Base-by-base conservation (phyloP, 163 green algal species). In the Coccomyxa subellipsoidea region DNA sequence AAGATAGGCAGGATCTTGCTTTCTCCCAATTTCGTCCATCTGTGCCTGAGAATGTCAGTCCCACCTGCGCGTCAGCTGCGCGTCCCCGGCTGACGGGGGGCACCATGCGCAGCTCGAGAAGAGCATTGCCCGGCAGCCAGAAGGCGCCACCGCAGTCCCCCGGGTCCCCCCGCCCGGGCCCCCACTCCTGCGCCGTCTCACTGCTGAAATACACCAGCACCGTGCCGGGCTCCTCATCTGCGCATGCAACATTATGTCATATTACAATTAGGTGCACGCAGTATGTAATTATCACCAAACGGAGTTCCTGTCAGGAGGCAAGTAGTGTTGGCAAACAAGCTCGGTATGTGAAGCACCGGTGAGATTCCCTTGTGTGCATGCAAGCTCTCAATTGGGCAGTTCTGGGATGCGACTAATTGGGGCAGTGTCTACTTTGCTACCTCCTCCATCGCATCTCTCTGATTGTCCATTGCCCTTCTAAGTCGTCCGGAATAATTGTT, bases 21-120 rank as follows among this genome's bases (percentile, higher is more conserved):
- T 78, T 40, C 35, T 8, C 27, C n/a, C 40, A 53, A 53, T 39
- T 8, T 12, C 27, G 27, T 78, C 8, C 8, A 53, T 15, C 31
- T 40, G 35, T 54, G n/a, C 8, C 35, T n/a, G n/a, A 78, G 29
- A 40, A 7, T 15, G 32, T 12, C 23, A 29, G 7, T 27, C 31
- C n/a, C 27, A 77, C 70, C 70, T 77, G 70, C 2, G 70, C 70
- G 32, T 77, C 70, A 15, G 10, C 70, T 31, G 21, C n/a, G 21
- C 10, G 8, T 2, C 70, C 54, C 7, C n/a, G 18, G 34, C 80
- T 47, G 18, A 84, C 70, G 23, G 70, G 39, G 7, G 70, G 38
- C 29, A 80, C 29, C 83, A 87, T 87, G 32, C 71, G 79, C 76
- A 87, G 83, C 80, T 87, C 79, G 37, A 87, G 38, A 18, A 84